These are phyloP conservation scores for Maudiozyma humilis DNA, from an alignment of 1,139 yeast species.

Conservation along the genomic window DNA sequence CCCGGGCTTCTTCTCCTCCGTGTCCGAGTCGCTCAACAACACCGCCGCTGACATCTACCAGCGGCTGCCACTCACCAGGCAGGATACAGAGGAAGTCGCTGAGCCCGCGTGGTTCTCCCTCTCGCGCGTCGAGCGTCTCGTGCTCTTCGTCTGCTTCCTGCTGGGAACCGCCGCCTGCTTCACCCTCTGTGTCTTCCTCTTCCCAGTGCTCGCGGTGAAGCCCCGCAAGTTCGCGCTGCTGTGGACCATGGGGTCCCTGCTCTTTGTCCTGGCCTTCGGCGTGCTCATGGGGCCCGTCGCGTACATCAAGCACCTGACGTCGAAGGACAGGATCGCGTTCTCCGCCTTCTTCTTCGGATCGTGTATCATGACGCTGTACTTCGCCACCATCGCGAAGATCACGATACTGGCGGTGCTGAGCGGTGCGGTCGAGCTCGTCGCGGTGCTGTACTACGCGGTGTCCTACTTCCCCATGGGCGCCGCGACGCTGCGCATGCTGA, in stretches of 20 bases:
- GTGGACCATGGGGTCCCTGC: conserved; percentile 86
- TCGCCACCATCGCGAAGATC: conserved; percentile 50
- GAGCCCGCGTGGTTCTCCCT: conserved; percentile 56
- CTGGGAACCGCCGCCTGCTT: conserved; percentile 74
- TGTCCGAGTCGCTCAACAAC: conserved; percentile 36
- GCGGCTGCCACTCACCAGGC: conserved; percentile 46
- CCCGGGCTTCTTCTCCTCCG: conserved; percentile 30
- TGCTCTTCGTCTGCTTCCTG: conserved; percentile 71
- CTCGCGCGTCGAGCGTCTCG: conserved; percentile 69
- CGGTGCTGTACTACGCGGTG: conserved; percentile 79
- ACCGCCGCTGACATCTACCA: conserved; percentile 41
- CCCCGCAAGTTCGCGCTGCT: conserved; percentile 85
- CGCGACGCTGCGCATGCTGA: conserved; percentile 73
- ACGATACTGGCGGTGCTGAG: conserved; percentile 71
- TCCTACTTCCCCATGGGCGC: conserved; percentile 96
- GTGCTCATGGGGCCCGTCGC: conserved; percentile 85
- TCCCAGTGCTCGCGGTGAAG: conserved; percentile 82
- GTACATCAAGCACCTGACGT: conserved; percentile 63
- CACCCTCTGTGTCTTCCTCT: conserved; percentile 67
- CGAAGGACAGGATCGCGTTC: conserved; percentile 71
- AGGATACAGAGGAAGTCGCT: conserved; percentile 34
- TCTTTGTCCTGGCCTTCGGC: conserved; percentile 85
- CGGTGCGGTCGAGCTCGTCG: conserved; percentile 68
- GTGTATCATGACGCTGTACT: conserved; percentile 57
- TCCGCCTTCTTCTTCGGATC: conserved; percentile 71